Evolutionary conservation across 495 filamentous ascomycete genomes (phyloP), one percentile per base, ranked within the genome.

Genomic region (Rhizodiscina lignyota): DNA sequence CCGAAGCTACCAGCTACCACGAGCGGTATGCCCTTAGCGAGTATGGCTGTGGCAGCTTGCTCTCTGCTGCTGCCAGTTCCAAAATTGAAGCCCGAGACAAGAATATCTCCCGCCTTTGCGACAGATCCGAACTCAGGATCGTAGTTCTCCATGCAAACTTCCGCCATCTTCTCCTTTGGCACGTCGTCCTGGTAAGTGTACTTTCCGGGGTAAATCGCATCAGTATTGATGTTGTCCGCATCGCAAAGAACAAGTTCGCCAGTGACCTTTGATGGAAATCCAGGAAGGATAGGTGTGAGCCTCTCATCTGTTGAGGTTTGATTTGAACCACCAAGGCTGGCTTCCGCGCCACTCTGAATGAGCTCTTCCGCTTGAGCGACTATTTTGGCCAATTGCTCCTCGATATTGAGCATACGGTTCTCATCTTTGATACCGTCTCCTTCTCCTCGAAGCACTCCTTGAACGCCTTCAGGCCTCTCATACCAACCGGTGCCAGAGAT

Each of bases 121-220:
- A 75, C 58, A 0, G 50, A 36, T 3, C 58, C 43, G 53, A 97
- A 94, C 3, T 52, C 36, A 0, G 64, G 45, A 52, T 96, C 87
- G 58, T 92, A 97, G 62, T 97, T 97, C 44, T 72, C 63, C 83
- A 97, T 92, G 54, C 77, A 83, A 1, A 87, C 85, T 43, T 77
- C 53, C 0, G 84, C 83, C 86, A 94, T 94, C 19, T 68, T 74
- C 29, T 78, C 72, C 0, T 48, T 55, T 0, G 82, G 60, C 8
- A 94, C 64, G 51, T 79, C 69, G 52, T 94, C 86, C 48, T 86
- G 83, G 58, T 93, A 94, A 1, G 83, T 92, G 48, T 79, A 82
- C 48, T 85, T 83, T 0, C 81, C 83, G 2, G 86, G 82, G 54
- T 97, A 94, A 54, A 96, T 94, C 22, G 66, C 66, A 45, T 84